Evolutionary conservation across 2,329 filamentous ascomycete species (phyloP), one percentile per base, ranked within the genome.

Genomic region (Exophiala alcalophila): DNA sequence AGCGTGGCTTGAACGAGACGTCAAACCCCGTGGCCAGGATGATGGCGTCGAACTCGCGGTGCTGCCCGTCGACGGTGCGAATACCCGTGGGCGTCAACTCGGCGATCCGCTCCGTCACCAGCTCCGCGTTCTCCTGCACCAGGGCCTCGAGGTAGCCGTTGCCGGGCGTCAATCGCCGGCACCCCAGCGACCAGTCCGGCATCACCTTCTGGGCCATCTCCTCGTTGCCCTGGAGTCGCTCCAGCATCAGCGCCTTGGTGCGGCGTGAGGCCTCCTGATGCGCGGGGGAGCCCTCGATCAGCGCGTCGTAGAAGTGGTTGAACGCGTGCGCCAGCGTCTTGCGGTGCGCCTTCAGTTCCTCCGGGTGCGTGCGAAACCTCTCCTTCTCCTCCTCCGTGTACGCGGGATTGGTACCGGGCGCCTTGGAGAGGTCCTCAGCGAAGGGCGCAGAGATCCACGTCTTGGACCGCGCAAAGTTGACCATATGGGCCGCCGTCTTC

Each of bases 101-200:
- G 12, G 11, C 19, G n/a, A 49, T 38, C 2, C 3, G 2, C 9
- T 37, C 16, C 21, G 18, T 21, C 11, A 49, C 28, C 5, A 49
- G 26, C 20, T 44, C 42, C 4, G 36, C 36, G n/a, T 54, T 46
- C 11, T 61, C 55, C 2, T 46, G 39, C 35, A 12, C 47, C 57
- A 9, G 41, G 28, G 16, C 50, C 33, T 4, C 37, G 14, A 3
- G 60, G 41, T 71, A 72, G 1, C 67, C 67, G 0, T 64, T 62
- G 0, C 67, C 69, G 0, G 68, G 69, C 1, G 67, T 70, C 14
- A 70, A 55, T 8, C 68, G 64, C 16, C 49, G 49, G 31, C 34
- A 25, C 3, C 40, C 8, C 18, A 59, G 38, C 0, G 52, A 44
- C 4, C 54, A 48, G 30, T 60, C 49, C 2, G 68, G 68, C 2